Evolutionary conservation across 1,284 basidiomycete genomes (phyloP).

Genomic region (Apiotrichum veenhuisii): DNA sequence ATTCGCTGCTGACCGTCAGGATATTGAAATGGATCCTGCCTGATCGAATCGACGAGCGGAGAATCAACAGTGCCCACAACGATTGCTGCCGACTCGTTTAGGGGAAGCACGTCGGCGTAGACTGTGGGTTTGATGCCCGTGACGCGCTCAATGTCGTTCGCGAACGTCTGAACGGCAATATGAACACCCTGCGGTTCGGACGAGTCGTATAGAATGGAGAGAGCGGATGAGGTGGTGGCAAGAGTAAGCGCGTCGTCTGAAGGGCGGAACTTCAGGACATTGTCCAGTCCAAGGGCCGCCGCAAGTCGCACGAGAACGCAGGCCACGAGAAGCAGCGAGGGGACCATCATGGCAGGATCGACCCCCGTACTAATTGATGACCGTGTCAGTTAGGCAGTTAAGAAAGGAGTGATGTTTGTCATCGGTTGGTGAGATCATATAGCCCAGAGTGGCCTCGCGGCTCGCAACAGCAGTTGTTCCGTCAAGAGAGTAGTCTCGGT

Average conservation of each 20-base stretch:
- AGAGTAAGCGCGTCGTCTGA: slow-evolving; percentile 7
- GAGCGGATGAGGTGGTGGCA: not conserved
- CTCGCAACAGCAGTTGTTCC: too few relatives aligned
- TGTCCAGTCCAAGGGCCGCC: too few relatives aligned
- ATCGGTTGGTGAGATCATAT: too few relatives aligned
- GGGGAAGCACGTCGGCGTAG: slow-evolving; percentile 16
- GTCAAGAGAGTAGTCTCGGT: too few relatives aligned
- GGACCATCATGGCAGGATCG: too few relatives aligned
- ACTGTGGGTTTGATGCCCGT: slow-evolving; percentile 54
- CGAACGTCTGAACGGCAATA: slow-evolving; percentile 59
- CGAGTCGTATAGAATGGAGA: slow-evolving; percentile 16
- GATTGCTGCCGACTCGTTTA: slow-evolving; percentile 53
- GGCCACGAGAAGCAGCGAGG: too few relatives aligned
- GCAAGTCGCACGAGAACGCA: too few relatives aligned
- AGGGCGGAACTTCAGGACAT: not conserved
- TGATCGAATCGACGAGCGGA: slow-evolving; percentile 52
- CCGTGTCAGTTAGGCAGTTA: too few relatives aligned
- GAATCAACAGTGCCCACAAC: slow-evolving; percentile 63
- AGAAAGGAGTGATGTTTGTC: too few relatives aligned
- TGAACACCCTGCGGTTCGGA: slow-evolving; percentile 50
- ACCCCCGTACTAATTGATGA: too few relatives aligned
- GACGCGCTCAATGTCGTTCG: slow-evolving; percentile 60
- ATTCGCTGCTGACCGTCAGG: too few relatives aligned
- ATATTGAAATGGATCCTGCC: not conserved
- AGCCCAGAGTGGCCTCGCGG: too few relatives aligned